These are phyloP conservation scores for Dovyalis caffra DNA, from an alignment of 345 rosid species.

Conservation along the genomic window DNA sequence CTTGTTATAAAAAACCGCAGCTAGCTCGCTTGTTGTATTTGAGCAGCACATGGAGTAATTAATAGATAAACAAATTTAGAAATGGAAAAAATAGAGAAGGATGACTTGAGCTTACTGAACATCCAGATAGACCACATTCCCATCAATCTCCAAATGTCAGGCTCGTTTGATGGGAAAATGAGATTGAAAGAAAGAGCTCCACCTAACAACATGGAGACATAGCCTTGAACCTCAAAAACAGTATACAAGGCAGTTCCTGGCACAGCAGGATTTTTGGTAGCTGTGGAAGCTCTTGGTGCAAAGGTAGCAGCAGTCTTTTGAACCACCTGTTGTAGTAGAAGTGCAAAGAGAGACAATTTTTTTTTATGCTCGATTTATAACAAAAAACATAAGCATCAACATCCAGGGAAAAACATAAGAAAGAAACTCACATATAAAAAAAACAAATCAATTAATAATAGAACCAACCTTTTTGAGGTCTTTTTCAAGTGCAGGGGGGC, in stretches of 20 bases:
- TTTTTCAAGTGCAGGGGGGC: slow-evolving; percentile 48
- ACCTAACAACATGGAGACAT: slow-evolving; percentile 70
- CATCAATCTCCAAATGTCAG: slow-evolving; percentile 92
- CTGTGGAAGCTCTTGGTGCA: slow-evolving; percentile 94
- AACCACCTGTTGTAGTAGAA: slow-evolving; percentile 58
- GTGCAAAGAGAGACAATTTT: not conserved
- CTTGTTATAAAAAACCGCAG: too few species aligned
- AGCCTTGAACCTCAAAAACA: slow-evolving; percentile 90
- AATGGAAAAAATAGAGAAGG: not conserved
- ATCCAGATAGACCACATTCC: slow-evolving; percentile 99
- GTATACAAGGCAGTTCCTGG: slow-evolving; percentile 80
- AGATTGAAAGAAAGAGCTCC: slow-evolving; percentile 88
- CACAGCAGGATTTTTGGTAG: slow-evolving; percentile 82
- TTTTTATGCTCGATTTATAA: not conserved
- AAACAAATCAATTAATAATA: not conserved
- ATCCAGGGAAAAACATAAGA: not conserved
- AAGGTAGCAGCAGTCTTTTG: slow-evolving; percentile 93
- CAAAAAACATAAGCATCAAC: not conserved
- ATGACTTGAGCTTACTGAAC: slow-evolving; percentile 67
- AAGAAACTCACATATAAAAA: not conserved
- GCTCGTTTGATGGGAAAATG: slow-evolving; percentile 80
- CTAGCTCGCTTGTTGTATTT: too few species aligned
- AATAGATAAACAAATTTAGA: too few species aligned
- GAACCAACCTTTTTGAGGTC: slow-evolving; percentile 76
- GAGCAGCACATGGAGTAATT: not conserved